phyloP scores from a whole-genome alignment of 768 basidiomycete species.

The Amanita pallidorosea region DNA sequence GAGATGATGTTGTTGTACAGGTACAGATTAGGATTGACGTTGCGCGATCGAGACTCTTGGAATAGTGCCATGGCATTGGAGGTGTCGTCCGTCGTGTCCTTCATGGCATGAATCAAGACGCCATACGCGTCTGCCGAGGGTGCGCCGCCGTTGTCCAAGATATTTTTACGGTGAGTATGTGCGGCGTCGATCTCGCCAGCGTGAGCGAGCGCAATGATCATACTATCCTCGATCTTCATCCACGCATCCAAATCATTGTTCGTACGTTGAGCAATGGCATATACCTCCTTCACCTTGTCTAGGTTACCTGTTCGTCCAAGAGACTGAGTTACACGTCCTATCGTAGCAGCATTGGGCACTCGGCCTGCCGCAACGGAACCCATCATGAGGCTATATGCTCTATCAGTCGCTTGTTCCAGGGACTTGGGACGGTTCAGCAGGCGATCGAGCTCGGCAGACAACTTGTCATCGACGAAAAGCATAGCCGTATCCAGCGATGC shows the following conservation, averaged over 20 bases:
- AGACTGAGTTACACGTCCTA: constrained; percentile 56
- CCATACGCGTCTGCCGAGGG: constrained; percentile 91
- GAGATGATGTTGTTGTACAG: constrained; percentile 97
- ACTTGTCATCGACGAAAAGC: background rate
- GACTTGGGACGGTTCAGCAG: background rate
- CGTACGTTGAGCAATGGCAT: constrained; percentile 55
- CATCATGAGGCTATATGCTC: constrained; percentile 42
- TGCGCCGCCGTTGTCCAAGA: constrained; percentile 65
- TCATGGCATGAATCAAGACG: constrained; percentile 75
- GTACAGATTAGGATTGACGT: constrained; percentile 72
- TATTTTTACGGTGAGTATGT: constrained; percentile 67
- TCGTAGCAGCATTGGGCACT: constrained; percentile 37
- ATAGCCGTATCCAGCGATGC: background rate
- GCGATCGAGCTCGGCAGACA: background rate
- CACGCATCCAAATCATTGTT: constrained; percentile 48
- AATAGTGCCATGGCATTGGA: constrained; percentile 79
- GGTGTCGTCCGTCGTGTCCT: constrained; percentile 94
- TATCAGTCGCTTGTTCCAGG: constrained; percentile 16
- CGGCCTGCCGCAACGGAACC: constrained; percentile 29
- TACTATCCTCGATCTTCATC: constrained; percentile 76
- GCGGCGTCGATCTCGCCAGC: constrained; percentile 71
- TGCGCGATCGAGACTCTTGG: constrained; percentile 59
- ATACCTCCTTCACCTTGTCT: constrained; percentile 53
- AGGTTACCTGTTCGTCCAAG: constrained; percentile 56
- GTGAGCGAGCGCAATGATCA: constrained; percentile 82